Evolutionary conservation across 78 protist species (phyloP).

Genomic region (Dictyostelium purpureum): DNA sequence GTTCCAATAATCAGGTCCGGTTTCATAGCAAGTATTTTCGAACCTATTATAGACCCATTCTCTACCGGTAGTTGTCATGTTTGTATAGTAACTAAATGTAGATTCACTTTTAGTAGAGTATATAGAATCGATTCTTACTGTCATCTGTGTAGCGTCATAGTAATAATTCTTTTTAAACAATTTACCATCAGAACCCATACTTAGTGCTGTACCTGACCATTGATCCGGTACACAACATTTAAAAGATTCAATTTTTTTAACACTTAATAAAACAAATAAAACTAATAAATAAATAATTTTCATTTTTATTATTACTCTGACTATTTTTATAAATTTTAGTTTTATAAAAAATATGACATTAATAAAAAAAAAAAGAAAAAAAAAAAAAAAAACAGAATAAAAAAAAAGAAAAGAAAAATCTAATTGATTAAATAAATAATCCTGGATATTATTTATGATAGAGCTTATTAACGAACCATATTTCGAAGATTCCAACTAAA

Average conservation of each 20-base stretch:
- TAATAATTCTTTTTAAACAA: not conserved
- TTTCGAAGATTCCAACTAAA: too few species aligned
- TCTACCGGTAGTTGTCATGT: not conserved
- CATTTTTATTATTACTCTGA: too few species aligned
- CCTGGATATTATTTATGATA: too few species aligned
- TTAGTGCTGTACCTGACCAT: slow-evolving; percentile 9
- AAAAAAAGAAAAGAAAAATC: too few species aligned
- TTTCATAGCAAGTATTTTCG: not conserved
- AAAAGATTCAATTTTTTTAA: not conserved
- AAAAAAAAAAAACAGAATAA: not conserved
- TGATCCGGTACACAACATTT: slow-evolving; percentile 23
- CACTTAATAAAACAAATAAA: not conserved
- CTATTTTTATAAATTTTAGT: not conserved
- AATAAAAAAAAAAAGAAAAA: not conserved
- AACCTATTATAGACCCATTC: slow-evolving; percentile 30
- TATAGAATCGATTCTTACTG: slow-evolving; percentile 17
- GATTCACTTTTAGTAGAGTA: not conserved
- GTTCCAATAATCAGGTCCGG: slow-evolving; percentile 66
- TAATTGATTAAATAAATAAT: too few species aligned
- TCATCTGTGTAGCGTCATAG: not conserved
- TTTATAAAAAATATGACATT: not conserved
- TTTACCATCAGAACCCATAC: not conserved
- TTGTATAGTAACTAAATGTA: slow-evolving; percentile 1
- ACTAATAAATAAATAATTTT: not conserved
- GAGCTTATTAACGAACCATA: too few species aligned